Conservation (phyloP, 169 alveolate species). For the Plasmodium relictum region DNA sequence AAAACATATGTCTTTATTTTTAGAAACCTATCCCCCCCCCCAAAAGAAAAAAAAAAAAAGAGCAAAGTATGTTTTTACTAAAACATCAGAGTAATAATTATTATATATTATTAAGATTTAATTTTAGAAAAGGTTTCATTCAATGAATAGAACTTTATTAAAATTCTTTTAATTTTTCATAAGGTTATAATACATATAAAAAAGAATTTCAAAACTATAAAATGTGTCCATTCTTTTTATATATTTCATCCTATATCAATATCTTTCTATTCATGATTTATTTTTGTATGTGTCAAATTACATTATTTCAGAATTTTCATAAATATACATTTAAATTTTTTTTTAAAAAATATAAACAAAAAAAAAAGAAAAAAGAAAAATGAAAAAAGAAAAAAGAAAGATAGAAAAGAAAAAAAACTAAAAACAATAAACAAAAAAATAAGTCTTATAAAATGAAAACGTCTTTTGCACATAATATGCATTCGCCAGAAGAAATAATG, state of each 20-base stretch:
- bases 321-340: conserved; percentile 16
- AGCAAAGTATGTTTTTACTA: too few species aligned
- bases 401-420: background rate
- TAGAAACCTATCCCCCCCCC: too few species aligned
- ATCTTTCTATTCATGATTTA: background rate
- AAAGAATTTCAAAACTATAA: too few species aligned
- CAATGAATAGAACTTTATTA: too few species aligned
- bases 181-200: too few species aligned
- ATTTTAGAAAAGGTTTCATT: too few species aligned
- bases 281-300: background rate
- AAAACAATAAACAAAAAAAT: background rate
- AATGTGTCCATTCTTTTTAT: background rate
- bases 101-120: too few species aligned
- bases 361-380: background rate
- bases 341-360: too few species aligned
- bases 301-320: conserved; percentile 12
- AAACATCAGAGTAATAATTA: too few species aligned
- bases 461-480: background rate
- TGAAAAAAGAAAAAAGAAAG: background rate
- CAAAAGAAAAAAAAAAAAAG: too few species aligned
- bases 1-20: too few species aligned
- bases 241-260: background rate
- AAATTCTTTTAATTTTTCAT: too few species aligned
- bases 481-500: background rate
- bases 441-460: background rate